Conservation (phyloP, 345 rosid genomes). For the Salix udensis region DNA sequence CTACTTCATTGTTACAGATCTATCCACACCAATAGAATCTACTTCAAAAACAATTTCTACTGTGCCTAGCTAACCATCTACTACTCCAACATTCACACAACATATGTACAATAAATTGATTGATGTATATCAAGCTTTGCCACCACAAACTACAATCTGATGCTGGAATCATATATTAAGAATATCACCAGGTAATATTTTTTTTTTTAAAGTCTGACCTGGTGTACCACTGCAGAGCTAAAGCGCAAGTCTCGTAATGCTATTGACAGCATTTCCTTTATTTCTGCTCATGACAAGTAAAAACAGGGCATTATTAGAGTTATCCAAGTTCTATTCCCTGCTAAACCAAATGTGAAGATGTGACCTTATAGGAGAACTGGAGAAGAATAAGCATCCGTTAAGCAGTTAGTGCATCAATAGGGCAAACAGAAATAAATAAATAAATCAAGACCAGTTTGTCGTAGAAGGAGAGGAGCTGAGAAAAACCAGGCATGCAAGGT, state of each 20-base stretch:
- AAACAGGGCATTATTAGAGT: not conserved
- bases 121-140: not conserved
- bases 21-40: not conserved
- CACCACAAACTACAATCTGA: not conserved
- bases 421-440: not conserved
- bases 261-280: slow-evolving; percentile 74
- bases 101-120: not conserved
- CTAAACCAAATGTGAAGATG: not conserved
- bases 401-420: not conserved
- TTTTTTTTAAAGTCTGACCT: slow-evolving; percentile 36
- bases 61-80: not conserved
- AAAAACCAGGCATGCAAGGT: not conserved
- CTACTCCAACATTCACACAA: not conserved
- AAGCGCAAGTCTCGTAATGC: slow-evolving; percentile 69
- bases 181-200: not conserved
- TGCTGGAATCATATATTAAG: not conserved
- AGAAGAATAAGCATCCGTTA: not conserved
- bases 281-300: slow-evolving; percentile 51
- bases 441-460: not conserved
- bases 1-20: not conserved
- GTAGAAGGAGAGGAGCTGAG: not conserved
- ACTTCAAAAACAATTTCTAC: not conserved
- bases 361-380: not conserved
- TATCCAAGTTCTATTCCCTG: not conserved
- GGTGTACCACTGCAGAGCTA: slow-evolving; percentile 88